These are phyloP conservation scores for Tulasnella sp. DNA, from an alignment of 768 basidiomycete genomes.

Conservation along the genomic window DNA sequence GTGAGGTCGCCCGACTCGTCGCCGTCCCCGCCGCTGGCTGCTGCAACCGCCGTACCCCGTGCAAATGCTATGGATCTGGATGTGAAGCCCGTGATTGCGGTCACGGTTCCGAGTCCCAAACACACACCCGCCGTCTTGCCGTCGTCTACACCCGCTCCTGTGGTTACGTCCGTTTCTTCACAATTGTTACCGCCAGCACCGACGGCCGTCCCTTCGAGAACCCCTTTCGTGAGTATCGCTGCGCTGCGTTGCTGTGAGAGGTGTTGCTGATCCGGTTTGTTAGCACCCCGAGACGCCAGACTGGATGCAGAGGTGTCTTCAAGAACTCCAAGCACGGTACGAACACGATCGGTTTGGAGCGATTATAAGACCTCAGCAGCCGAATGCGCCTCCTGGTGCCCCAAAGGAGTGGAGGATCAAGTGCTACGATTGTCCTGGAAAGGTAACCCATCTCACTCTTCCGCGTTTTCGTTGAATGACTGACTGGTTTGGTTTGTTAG, in stretches of 20 bases:
- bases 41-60: conserved; percentile 34
- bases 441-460: conserved; percentile 38
- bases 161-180: background rate
- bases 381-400: conserved; percentile 35
- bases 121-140: too few species aligned
- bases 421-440: conserved; percentile 86
- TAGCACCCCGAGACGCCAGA: conserved; percentile 18
- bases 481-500: conserved; percentile 28
- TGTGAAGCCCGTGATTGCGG: background rate
- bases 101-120: too few species aligned
- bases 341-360: conserved; percentile 76
- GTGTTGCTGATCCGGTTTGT: background rate
- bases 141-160: background rate
- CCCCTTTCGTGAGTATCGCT: background rate
- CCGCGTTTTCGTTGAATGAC: background rate
- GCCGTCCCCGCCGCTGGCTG: conserved; percentile 24
- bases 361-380: conserved; percentile 44
- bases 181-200: too few species aligned
- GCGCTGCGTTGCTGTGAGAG: conserved; percentile 3
- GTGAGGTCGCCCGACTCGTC: conserved; percentile 24
- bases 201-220: background rate
- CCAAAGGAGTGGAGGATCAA: conserved; percentile 78
- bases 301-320: conserved; percentile 29
- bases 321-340: conserved; percentile 55
- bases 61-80: conserved; percentile 8